These are phyloP conservation scores for Penicillium canariense DNA, from an alignment of 495 filamentous ascomycete species.

Conservation along the genomic window DNA sequence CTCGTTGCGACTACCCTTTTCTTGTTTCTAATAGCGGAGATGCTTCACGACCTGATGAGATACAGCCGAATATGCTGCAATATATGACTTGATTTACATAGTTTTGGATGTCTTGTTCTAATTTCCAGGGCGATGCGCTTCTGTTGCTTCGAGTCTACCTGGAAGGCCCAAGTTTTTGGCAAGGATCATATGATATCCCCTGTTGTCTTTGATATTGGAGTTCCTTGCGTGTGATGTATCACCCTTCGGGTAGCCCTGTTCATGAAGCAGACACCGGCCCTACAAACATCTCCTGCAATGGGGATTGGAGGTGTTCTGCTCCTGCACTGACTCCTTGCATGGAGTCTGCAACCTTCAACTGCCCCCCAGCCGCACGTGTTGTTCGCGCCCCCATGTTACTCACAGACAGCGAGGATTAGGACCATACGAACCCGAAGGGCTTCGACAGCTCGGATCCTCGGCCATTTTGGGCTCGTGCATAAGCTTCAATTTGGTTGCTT, in stretches of 20 bases:
- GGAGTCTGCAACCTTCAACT: constrained; percentile 12
- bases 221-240: constrained; percentile 31
- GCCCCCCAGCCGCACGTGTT: constrained; percentile 21
- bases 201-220: constrained; percentile 14
- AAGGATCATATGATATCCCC: constrained; percentile 4
- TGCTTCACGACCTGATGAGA: constrained; percentile 25
- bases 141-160: background rate
- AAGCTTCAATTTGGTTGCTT: constrained; percentile 12
- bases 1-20: constrained; percentile 2
- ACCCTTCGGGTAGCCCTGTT: constrained; percentile 1
- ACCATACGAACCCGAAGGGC: background rate
- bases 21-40: constrained; percentile 11
- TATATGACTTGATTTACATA: constrained; percentile 12
- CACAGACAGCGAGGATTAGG: constrained; percentile 8
- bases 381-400: constrained; percentile 8
- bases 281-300: constrained; percentile 9
- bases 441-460: constrained; percentile 17
- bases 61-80: constrained; percentile 23
- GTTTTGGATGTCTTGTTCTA: constrained; percentile 5
- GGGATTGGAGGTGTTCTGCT: constrained; percentile 5
- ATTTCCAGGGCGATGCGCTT: constrained; percentile 5
- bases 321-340: constrained; percentile 19
- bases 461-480: constrained; percentile 20
- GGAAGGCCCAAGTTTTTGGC: constrained; percentile 1
- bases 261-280: background rate